Percentiles rank a stretch among this genome's conserved stretches.
Evolutionary conservation across 805 yeast species (phyloP).

Genomic region (Metschnikowia anglica): DNA sequence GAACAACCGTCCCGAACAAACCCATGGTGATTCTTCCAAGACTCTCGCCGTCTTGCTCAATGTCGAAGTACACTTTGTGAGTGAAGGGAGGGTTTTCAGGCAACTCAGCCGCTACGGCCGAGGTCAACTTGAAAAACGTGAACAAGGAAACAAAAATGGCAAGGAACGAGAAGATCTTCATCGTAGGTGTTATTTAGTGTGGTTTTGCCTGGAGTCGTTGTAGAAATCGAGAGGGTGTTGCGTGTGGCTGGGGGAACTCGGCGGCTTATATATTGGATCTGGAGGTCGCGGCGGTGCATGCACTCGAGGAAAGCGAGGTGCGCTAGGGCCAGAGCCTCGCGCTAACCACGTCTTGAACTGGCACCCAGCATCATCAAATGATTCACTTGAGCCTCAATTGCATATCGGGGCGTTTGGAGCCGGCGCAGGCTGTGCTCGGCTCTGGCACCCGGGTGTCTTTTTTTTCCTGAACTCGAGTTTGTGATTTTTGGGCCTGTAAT

Average conservation of each 20-base stretch:
- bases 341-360: no score
- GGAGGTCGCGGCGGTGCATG: not conserved
- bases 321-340: no score
- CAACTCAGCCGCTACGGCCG: slow-evolving; percentile 13
- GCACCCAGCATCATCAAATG: no score
- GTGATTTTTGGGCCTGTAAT: not conserved
- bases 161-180: slow-evolving; percentile 18
- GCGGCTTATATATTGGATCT: not conserved
- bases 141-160: slow-evolving; percentile 16
- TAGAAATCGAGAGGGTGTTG: not conserved
- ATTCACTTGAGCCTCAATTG: no score
- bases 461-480: not conserved
- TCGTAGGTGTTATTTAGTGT: no score
- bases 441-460: no score
- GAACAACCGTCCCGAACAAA: slow-evolving; percentile 80
- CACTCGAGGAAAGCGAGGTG: no score
- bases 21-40: slow-evolving; percentile 87
- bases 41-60: slow-evolving; percentile 71
- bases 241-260: not conserved
- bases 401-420: no score
- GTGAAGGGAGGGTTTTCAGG: slow-evolving; percentile 59
- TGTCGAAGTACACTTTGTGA: slow-evolving; percentile 80
- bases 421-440: no score
- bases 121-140: slow-evolving; percentile 14
- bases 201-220: not conserved